phyloP scores from a whole-genome alignment of 805 yeast species.

The Wickerhamiella azymoides region DNA sequence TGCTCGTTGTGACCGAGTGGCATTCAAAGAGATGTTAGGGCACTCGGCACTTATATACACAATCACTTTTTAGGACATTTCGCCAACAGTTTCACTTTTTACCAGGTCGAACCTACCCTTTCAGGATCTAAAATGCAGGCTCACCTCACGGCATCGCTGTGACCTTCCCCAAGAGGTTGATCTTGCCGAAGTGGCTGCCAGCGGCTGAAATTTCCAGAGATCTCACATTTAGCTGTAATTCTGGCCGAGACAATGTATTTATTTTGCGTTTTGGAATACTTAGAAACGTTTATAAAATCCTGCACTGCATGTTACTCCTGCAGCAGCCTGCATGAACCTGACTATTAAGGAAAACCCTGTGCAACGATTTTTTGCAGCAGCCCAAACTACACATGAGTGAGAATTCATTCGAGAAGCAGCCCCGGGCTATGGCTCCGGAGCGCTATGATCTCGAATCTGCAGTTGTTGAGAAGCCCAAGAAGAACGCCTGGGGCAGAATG shows the following conservation, averaged over 20 bases:
- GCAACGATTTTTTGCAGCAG: too few species aligned
- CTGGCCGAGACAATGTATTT: too few species aligned
- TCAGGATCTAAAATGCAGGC: not conserved
- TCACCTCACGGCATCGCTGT: not conserved
- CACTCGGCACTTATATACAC: not conserved
- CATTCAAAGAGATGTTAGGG: not conserved
- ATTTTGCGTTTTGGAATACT: not conserved
- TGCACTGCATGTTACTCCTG: not conserved
- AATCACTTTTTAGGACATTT: not conserved
- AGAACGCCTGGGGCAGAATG: not conserved
- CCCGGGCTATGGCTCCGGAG: not conserved
- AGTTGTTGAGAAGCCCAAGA: not conserved
- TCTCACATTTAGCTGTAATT: too few species aligned
- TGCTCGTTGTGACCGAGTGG: too few species aligned
- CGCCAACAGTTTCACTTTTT: not conserved
- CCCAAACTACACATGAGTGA: not conserved
- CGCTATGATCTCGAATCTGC: conserved; percentile 12
- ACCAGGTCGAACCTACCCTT: not conserved
- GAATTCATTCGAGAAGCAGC: not conserved
- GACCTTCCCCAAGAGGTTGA: not conserved
- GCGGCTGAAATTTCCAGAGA: too few species aligned
- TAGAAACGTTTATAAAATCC: not conserved
- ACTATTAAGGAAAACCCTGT: not conserved
- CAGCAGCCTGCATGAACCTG: not conserved
- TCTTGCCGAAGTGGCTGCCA: not conserved